A percentile compares a stretch with the other conserved stretches of the same genome.
phyloP scores from a whole-genome alignment of 2,329 filamentous ascomycete genomes.

The Aspergillus sp. region DNA sequence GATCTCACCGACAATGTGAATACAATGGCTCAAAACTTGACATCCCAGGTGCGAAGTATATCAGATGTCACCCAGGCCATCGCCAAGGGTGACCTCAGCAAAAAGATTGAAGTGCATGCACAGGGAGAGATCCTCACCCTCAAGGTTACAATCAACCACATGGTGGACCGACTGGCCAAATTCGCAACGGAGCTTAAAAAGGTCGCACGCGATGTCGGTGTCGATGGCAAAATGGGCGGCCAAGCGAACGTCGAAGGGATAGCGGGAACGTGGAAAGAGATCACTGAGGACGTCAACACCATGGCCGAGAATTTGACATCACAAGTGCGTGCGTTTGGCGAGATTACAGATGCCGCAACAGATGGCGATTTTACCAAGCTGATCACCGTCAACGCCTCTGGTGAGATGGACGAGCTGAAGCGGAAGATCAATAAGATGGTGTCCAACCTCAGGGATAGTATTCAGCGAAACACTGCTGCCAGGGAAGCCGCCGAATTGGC shows the following conservation, averaged over 20 bases:
- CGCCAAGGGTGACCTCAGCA: slow-evolving; percentile 90
- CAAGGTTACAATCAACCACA: slow-evolving; percentile 97
- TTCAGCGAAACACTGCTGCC: slow-evolving; percentile 92
- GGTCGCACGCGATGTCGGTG: slow-evolving; percentile 92
- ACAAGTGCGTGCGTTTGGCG: slow-evolving; percentile 94
- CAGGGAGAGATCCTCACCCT: slow-evolving; percentile 91
- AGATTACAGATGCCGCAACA: slow-evolving; percentile 96
- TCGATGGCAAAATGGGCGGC: slow-evolving; percentile 97
- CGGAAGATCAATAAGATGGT: slow-evolving; percentile 99
- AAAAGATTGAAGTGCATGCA: slow-evolving; percentile 91
- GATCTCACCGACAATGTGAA: slow-evolving; percentile 64
- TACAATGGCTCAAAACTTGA: slow-evolving; percentile 63
- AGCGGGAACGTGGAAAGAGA: slow-evolving; percentile 95
- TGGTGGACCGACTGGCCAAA: slow-evolving; percentile 90
- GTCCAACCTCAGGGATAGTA: slow-evolving; percentile 88
- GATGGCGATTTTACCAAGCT: slow-evolving; percentile 96
- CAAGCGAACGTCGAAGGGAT: slow-evolving; percentile 92
- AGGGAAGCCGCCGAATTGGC: slow-evolving; percentile 93
- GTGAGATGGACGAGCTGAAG: slow-evolving; percentile 98
- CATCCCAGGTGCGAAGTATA: slow-evolving; percentile 74
- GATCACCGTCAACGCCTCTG: slow-evolving; percentile 93
- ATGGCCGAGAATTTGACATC: slow-evolving; percentile 86
- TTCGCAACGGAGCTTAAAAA: slow-evolving; percentile 96
- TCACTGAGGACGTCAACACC: slow-evolving; percentile 93
- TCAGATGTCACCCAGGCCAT: slow-evolving; percentile 93